Conservation (phyloP, 176 grass and related monocot species). For the Musa schizocarpa region DNA sequence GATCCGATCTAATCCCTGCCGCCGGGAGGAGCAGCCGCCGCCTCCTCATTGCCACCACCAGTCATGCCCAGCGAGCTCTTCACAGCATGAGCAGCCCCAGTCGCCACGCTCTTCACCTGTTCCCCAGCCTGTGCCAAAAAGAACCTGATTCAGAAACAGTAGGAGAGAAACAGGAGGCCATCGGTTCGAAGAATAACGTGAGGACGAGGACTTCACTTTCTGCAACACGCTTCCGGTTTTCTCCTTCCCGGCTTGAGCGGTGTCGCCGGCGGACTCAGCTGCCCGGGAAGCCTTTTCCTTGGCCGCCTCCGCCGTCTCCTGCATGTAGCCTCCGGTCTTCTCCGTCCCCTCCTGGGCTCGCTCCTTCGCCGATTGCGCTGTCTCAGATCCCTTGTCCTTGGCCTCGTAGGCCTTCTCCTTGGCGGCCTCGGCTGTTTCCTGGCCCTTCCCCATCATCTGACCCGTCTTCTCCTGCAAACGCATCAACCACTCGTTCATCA, state of each 20-base stretch:
- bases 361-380: constrained; percentile 33
- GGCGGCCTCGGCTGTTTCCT: constrained; percentile 17
- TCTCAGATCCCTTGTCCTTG: constrained; percentile 21
- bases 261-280: background rate
- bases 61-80: constrained; percentile 50
- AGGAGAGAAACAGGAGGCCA: background rate
- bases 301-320: background rate
- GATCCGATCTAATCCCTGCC: background rate
- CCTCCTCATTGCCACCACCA: background rate
- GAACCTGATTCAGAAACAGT: background rate
- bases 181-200: background rate
- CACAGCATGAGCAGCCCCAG: constrained; percentile 28
- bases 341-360: constrained; percentile 35
- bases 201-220: constrained; percentile 26
- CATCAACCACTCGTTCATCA: background rate
- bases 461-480: constrained; percentile 39
- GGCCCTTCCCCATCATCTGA: constrained; percentile 29
- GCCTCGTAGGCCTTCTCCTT: constrained; percentile 46
- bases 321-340: constrained; percentile 21
- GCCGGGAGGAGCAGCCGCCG: background rate
- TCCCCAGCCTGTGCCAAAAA: constrained; percentile 25
- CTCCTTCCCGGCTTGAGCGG: constrained; percentile 7
- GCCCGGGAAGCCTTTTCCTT: constrained; percentile 5
- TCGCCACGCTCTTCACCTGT: constrained; percentile 11
- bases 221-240: constrained; percentile 30